A percentile compares a stretch with the other conserved stretches of the same genome.
Conservation (phyloP, 768 basidiomycete genomes). For the Rubroboletus pulcherrimus region DNA sequence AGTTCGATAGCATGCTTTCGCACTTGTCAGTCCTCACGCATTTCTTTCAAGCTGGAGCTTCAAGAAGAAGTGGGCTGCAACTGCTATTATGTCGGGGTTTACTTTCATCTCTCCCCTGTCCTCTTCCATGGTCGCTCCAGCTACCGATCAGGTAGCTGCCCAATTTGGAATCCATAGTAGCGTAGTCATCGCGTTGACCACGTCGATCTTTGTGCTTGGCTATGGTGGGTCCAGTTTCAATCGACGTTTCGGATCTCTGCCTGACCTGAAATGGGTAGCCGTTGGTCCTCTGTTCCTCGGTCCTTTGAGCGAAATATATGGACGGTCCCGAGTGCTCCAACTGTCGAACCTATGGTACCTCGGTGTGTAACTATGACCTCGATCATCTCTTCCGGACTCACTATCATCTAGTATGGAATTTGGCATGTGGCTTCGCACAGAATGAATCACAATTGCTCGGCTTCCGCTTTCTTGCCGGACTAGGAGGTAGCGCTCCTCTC, state of each 20-base stretch:
- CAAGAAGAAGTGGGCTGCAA: slow-evolving; percentile 60
- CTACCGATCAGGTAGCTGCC: slow-evolving; percentile 44
- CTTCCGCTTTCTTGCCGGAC: slow-evolving; percentile 65
- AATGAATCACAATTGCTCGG: slow-evolving; percentile 55
- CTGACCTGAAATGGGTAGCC: slow-evolving; percentile 2
- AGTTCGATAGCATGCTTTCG: slow-evolving; percentile 1
- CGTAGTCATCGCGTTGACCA: slow-evolving; percentile 51
- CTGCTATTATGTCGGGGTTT: slow-evolving; percentile 60
- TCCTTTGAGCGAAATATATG: slow-evolving; percentile 70
- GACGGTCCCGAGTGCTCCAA: slow-evolving; percentile 60
- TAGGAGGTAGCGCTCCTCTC: slow-evolving; percentile 72
- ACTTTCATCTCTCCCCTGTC: slow-evolving; percentile 68
- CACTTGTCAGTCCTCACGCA: neutral
- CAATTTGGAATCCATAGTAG: slow-evolving; percentile 53
- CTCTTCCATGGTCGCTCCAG: slow-evolving; percentile 74
- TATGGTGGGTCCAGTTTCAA: slow-evolving; percentile 42
- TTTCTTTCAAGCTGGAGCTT: slow-evolving; percentile 49
- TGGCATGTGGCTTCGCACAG: slow-evolving; percentile 60
- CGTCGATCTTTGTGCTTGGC: slow-evolving; percentile 56
- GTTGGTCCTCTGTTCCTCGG: slow-evolving; percentile 43
- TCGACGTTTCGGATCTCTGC: neutral
- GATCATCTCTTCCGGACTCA: neutral
- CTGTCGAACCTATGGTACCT: slow-evolving; percentile 63
- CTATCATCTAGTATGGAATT: slow-evolving; percentile 49
- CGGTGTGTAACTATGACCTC: slow-evolving; percentile 33